Evolutionary conservation across 352 stramenopile genomes (phyloP), one percentile per base, ranked within the genome.

Genomic region (Peronospora destructor): DNA sequence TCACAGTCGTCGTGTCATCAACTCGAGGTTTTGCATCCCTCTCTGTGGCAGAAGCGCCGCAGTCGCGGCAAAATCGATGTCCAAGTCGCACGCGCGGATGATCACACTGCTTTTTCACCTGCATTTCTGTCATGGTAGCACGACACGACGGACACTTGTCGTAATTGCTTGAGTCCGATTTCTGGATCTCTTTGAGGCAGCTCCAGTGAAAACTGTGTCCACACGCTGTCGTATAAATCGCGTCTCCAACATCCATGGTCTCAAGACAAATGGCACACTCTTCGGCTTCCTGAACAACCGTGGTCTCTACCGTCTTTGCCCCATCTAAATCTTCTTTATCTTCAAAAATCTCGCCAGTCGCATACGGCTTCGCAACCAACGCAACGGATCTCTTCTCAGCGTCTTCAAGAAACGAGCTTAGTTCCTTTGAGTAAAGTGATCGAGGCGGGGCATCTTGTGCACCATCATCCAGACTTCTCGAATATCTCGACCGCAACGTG

Each of bases 241-340:
- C 82, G 28, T 90, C 53, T 33, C 82, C 82, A 8, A 84, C 72
- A 35, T 87, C 75, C 75, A 92, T 88, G 1, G 70, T 73, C 4
- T 92, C 82, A 3, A 92, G 57, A 37, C 82, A 92, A 48, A 92
- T 87, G n/a, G 82, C 82, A 36, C 82, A 92, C 49, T 92, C 82
- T 12, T 91, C 82, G 0, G 71, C 74, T 51, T 88, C 77, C 39
- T 76, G 67, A 2, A 81, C 74, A 16, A 83, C 49, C 5, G 71
- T 83, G 0, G 68, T 70, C 39, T 68, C 52, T 4, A 63, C 59
- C 4, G 61, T 45, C 14, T 60, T 51, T 2, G 39, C 34, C 3
- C 37, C 49, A 13, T 60, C 47, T 13, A 69, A 45, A 13, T 59
- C 33, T 17, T 56, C 55, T 38, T 61, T 67, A 21, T 63, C 41